Evolutionary conservation across 73 alveolate species (phyloP), one percentile per base, ranked within the genome.

Genomic region (Paramecium pentaurelia): DNA sequence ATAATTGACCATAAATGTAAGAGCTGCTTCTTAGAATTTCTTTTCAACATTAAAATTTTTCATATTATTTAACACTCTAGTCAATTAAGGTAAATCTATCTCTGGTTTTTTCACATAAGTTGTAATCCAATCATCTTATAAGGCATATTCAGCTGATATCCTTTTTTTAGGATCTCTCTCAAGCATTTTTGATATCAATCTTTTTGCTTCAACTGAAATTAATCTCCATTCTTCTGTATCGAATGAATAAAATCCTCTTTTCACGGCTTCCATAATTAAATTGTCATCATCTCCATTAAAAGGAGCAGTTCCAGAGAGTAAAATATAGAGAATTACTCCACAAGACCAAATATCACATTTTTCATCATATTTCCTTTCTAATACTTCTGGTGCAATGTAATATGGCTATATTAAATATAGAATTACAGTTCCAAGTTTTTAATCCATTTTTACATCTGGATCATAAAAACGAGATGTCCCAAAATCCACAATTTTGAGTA

Each of bases 121-220:
- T 18, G 90, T 51, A 12, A 96, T 49, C 99, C 99, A 96, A 11
- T 94, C 94, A 87, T 95, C 96, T 20, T 92, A 73, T 37, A 95
- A 77, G 32, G 99, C 98, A 8, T 95, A 94, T 38, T 60, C 86
- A 32, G 98, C 98, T 49, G 98, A 87, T 4, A 92, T 71, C 54
- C 99, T 88, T 32, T 90, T 49, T 18, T 85, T 86, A 1, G 96
- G 95, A 75, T 96, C 96, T 58, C 92, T 88, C 36, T 86, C 95
- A 4, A 93, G 71, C 92, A 93, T 77, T 88, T 88, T 93, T 30
- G 92, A 32, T 9, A 93, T 86, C 42, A 93, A 27, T 92, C 95
- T 98, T 89, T 94, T 98, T 11, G 98, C 99, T 59, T 96, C 98
- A 14, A 86, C 71, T 25, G 99, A 96, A 28, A 96, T 93, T 34